Evolutionary conservation across 177 flowering plant genomes (phyloP), one percentile per base, ranked within the genome.

Genomic region (Tripterygium wilfordii): DNA sequence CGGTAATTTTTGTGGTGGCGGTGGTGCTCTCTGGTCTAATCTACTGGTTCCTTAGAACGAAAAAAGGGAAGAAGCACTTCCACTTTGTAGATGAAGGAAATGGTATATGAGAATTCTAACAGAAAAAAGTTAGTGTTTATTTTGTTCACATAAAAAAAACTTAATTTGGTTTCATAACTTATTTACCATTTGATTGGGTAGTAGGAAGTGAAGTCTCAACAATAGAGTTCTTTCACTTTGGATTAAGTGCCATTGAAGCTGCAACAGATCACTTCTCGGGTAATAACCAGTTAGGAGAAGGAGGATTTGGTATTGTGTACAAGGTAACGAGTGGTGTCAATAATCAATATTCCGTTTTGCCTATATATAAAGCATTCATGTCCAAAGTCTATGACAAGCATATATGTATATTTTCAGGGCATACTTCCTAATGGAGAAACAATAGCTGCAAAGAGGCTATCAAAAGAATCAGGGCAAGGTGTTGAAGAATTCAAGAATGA

Each of bases 231-330:
- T n/a, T n/a, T 23, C 53, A 9, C 48, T 40, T 2, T 49, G 47
- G 24, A 36, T 58, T 17, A 42, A 27, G 10, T 24, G 53, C 33
- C 14, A 48, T 33, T 1, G 13, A 56, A n/a, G 3, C 3, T 21
- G 49, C 26, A 16, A 45, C 57, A 16, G 8, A 37, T 3, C 23
- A 41, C 17, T 63, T 63, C 24, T 47, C 45, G 22, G 10, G 9
- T 0, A 43, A 38, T 0, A 50, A 57, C 25, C 47, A 35, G 18
- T 48, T 57, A 20, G 62, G 62, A 27, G 28, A 41, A 44, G 68
- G 68, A 30, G 68, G 63, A 14, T 64, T 64, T 45, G 68, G 68
- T 4, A 29, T 51, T 7, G 69, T 64, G 5, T 64, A 59, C 49
- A 59, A 58, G 69, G 69, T 59, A 42, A 39, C 19, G 22, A 17